Evolutionary conservation across 139 green algal species (phyloP).

Genomic region (Pseudopediastrum boryanum): DNA sequence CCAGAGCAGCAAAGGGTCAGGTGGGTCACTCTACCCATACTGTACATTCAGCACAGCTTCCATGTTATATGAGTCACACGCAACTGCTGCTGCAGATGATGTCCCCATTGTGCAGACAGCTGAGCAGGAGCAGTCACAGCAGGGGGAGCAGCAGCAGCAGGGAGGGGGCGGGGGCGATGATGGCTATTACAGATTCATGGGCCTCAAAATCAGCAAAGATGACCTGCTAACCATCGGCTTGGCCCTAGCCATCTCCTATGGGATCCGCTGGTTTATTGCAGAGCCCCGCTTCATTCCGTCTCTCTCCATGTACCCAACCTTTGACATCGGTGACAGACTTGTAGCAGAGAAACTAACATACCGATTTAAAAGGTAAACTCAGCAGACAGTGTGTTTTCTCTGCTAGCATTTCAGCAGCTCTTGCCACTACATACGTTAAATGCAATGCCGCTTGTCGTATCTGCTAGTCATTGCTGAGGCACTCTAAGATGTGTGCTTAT

Average conservation of each 20-base stretch:
- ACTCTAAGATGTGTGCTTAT: not conserved
- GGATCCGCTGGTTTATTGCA: conserved; percentile 88
- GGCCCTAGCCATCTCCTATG: conserved; percentile 88
- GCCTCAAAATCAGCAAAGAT: conserved; percentile 76
- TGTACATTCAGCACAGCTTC: too few species aligned
- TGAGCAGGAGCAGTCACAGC: conserved; percentile 23
- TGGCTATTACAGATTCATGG: conserved; percentile 39
- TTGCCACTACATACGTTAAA: too few species aligned
- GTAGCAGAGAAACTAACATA: conserved; percentile 98
- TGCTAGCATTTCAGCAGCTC: not conserved
- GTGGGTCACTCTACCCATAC: too few species aligned
- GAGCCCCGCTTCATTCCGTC: conserved; percentile 98
- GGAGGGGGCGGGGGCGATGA: not conserved
- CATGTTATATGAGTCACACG: too few species aligned
- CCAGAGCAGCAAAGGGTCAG: too few species aligned
- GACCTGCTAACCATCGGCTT: conserved; percentile 87
- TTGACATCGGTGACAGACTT: conserved; percentile 95
- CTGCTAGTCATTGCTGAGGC: not conserved
- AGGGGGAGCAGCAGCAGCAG: conserved; percentile 42
- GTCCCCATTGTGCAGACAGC: too few species aligned
- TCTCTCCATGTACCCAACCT: conserved; percentile 97
- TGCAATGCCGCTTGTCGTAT: too few species aligned
- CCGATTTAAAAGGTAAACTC: conserved; percentile 61
- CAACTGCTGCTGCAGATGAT: too few species aligned
- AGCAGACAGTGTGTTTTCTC: not conserved